Percentiles rank a stretch among this genome's conserved stretches.
phyloP scores from a whole-genome alignment of 495 filamentous ascomycete genomes.

The Neurospora tetraspora region DNA sequence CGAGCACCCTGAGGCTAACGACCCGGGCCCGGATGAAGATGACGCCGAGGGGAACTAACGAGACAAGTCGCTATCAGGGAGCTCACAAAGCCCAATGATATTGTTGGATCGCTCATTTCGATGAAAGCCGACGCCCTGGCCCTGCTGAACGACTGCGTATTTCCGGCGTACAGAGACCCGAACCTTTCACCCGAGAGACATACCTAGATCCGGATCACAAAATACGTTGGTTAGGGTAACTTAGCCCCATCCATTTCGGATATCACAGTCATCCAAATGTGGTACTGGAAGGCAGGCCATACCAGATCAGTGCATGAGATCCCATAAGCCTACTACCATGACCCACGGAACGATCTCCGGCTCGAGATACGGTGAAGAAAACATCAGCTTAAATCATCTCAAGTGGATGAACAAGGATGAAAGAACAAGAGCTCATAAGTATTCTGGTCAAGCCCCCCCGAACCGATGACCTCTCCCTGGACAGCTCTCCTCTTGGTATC shows the following conservation, averaged over 20 bases:
- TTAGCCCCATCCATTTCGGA: not conserved
- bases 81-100: not conserved
- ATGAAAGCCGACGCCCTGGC: not conserved
- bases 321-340: not conserved
- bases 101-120: not conserved
- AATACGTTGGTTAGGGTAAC: not conserved
- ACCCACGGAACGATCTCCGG: not conserved
- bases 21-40: not conserved
- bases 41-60: not conserved
- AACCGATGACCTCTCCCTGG: not conserved
- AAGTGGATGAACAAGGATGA: not conserved
- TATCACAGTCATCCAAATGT: not conserved
- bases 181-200: not conserved
- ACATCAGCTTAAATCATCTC: not conserved
- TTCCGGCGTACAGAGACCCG: not conserved
- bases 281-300: not conserved
- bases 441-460: not conserved
- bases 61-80: not conserved
- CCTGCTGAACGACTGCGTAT: not conserved
- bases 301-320: not conserved
- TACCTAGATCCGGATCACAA: not conserved
- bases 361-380: not conserved
- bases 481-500: not conserved
- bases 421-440: not conserved
- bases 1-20: not conserved